These are phyloP conservation scores for Neltuma alba DNA, from an alignment of 306 rosid genomes.

Conservation along the genomic window DNA sequence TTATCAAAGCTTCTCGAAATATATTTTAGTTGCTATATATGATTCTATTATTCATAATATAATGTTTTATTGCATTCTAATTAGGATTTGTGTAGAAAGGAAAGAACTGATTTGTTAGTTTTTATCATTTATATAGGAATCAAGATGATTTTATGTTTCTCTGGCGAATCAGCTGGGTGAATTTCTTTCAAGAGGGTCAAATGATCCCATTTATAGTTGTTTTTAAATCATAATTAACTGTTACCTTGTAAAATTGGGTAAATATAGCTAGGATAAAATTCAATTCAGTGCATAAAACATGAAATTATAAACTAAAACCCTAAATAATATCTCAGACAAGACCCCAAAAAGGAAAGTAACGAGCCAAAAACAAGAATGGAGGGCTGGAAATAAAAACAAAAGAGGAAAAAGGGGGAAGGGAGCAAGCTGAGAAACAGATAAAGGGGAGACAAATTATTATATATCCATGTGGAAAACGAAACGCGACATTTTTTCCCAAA, in stretches of 20 bases:
- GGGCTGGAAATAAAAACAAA: neutral
- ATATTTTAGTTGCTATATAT: neutral
- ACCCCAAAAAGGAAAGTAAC: neutral
- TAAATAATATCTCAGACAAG: neutral
- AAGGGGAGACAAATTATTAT: neutral
- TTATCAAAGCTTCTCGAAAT: neutral
- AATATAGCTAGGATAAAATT: slow-evolving; percentile 14
- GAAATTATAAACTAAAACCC: neutral
- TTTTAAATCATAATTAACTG: neutral
- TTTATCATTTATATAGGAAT: neutral
- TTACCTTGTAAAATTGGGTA: neutral
- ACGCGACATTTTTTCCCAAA: neutral
- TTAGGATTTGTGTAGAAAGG: neutral
- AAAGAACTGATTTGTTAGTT: neutral
- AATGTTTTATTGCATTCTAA: neutral
- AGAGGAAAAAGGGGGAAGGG: neutral
- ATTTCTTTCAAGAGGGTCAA: neutral
- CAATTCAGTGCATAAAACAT: slow-evolving; percentile 1
- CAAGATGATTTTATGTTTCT: neutral
- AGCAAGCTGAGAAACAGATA: neutral
- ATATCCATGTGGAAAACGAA: neutral
- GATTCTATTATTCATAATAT: too few species aligned
- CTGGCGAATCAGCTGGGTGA: neutral
- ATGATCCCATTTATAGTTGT: neutral
- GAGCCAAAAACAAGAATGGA: neutral